A percentile compares a stretch with the other conserved stretches of the same genome.
Conservation (phyloP, 495 filamentous ascomycete species). For the Staphylotrichum longicolle region DNA sequence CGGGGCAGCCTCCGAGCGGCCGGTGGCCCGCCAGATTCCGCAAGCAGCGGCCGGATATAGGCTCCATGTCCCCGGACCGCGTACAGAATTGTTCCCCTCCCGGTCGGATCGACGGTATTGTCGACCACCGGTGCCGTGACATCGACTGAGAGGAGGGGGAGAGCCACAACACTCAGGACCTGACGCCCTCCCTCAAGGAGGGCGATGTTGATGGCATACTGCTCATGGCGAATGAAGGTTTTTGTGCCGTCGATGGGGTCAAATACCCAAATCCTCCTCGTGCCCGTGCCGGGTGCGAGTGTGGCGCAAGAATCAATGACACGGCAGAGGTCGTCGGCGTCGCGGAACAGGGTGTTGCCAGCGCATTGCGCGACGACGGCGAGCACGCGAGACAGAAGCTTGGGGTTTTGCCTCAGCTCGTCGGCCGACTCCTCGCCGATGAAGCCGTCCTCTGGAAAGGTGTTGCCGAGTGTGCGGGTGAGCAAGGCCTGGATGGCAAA, state of each 20-base stretch:
- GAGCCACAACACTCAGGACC: conserved; percentile 51
- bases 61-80: conserved; percentile 58
- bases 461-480: conserved; percentile 51
- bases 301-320: conserved; percentile 59
- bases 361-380: conserved; percentile 35
- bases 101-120: conserved; percentile 49
- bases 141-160: conserved; percentile 54
- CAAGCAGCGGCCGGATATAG: conserved; percentile 47
- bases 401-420: conserved; percentile 49
- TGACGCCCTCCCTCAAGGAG: conserved; percentile 40
- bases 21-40: neutral
- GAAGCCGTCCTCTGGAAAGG: conserved; percentile 57
- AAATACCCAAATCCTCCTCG: conserved; percentile 57
- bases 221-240: conserved; percentile 60
- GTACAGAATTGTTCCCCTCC: conserved; percentile 55
- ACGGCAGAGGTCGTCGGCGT: conserved; percentile 52
- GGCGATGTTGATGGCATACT: conserved; percentile 56
- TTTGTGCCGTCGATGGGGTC: conserved; percentile 73
- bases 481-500: conserved; percentile 66
- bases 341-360: conserved; percentile 31
- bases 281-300: conserved; percentile 29
- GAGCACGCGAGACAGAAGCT: conserved; percentile 53
- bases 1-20: conserved; percentile 14
- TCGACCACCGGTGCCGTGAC: conserved; percentile 32
- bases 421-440: conserved; percentile 62